Conservation (phyloP, 164 flowering plant genomes). For the Aristolochia fimbriata region DNA sequence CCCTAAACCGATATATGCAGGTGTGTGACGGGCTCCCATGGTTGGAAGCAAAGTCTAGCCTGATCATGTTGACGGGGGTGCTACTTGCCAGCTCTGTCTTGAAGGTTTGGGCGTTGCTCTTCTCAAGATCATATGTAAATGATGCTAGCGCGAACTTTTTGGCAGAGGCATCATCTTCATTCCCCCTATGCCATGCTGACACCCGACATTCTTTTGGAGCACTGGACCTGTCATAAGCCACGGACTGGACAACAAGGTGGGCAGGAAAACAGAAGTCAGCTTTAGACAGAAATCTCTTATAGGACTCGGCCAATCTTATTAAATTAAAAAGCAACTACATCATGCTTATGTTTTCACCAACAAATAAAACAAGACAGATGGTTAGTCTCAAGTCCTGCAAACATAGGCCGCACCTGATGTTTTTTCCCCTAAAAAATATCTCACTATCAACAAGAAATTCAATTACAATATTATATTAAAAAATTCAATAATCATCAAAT, state of each 20-base stretch:
- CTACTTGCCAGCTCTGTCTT: slow-evolving; percentile 34
- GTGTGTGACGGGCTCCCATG: slow-evolving; percentile 64
- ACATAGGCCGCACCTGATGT: too few species aligned
- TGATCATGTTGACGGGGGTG: slow-evolving; percentile 37
- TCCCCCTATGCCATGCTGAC: slow-evolving; percentile 48
- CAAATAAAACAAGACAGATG: too few species aligned
- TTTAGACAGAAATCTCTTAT: too few species aligned
- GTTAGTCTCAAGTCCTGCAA: too few species aligned
- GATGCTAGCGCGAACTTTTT: slow-evolving; percentile 45
- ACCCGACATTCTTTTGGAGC: slow-evolving; percentile 85
- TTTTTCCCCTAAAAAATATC: too few species aligned
- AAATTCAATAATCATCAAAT: too few species aligned
- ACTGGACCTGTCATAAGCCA: slow-evolving; percentile 79
- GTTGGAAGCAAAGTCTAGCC: slow-evolving; percentile 75
- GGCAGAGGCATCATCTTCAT: slow-evolving; percentile 13
- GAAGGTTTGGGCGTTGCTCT: slow-evolving; percentile 79
- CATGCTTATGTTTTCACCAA: too few species aligned
- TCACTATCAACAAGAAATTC: too few species aligned
- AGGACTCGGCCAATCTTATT: too few species aligned
- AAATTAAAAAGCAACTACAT: too few species aligned
- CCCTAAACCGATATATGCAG: slow-evolving; percentile 92
- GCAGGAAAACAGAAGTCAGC: neutral
- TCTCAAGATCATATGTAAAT: slow-evolving; percentile 80
- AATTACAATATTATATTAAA: too few species aligned
- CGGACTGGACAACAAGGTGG: slow-evolving; percentile 38